Percentiles rank a stretch among this genome's conserved stretches.
Evolutionary conservation across 805 yeast genomes (phyloP).

Genomic region (Priceomyces medius): DNA sequence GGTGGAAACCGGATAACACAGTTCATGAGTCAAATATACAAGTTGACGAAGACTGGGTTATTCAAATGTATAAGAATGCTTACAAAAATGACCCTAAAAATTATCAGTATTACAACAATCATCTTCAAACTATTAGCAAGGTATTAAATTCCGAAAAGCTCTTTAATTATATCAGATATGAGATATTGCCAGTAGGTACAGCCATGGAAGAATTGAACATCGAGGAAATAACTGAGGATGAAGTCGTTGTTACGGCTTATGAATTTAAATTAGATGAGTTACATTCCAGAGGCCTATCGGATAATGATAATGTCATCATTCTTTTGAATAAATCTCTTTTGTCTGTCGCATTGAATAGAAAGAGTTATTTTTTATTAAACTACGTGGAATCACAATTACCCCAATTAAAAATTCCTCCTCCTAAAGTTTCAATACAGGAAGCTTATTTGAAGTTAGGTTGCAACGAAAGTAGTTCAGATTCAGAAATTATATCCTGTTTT

Average conservation of each 20-base stretch:
- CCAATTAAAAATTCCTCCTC: background rate
- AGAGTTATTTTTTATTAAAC: conserved; percentile 56
- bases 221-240: conserved; percentile 50
- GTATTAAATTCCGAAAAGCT: conserved; percentile 23
- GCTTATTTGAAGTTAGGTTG: conserved; percentile 53
- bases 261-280: conserved; percentile 57
- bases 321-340: conserved; percentile 55
- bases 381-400: conserved; percentile 42
- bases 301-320: conserved; percentile 34
- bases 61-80: conserved; percentile 33
- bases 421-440: conserved; percentile 12
- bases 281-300: conserved; percentile 27
- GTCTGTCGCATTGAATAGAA: conserved; percentile 58
- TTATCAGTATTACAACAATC: conserved; percentile 33
- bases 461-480: conserved; percentile 53
- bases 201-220: conserved; percentile 38
- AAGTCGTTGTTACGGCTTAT: conserved; percentile 72
- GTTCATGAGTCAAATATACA: conserved; percentile 10
- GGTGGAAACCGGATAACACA: conserved; percentile 15
- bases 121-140: conserved; percentile 25
- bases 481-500: conserved; percentile 51
- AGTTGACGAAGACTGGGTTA: conserved; percentile 27
- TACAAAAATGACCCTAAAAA: conserved; percentile 35
- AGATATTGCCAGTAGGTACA: conserved; percentile 32
- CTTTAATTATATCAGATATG: conserved; percentile 23